Evolutionary conservation across 768 basidiomycete genomes (phyloP).

Genomic region (Zangia roseola): DNA sequence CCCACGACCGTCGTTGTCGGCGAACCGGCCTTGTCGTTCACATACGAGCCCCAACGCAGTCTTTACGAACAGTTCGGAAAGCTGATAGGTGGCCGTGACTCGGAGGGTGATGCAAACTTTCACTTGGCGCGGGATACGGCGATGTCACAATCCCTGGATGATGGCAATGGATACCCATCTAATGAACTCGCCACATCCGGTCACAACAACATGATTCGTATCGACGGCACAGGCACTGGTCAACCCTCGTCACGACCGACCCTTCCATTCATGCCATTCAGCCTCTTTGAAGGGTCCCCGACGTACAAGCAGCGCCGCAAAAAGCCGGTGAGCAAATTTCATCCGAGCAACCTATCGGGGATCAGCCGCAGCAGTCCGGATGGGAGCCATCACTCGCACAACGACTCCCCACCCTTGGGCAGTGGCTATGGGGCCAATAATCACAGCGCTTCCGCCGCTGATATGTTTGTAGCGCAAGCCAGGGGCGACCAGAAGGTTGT

Average conservation of each 20-base stretch:
- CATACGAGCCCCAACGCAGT: slow-evolving; percentile 80
- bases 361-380: slow-evolving; percentile 25
- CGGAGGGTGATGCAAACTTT: slow-evolving; percentile 35
- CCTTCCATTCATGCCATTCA: slow-evolving; percentile 58
- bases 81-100: slow-evolving; percentile 33
- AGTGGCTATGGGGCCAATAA: slow-evolving; percentile 32
- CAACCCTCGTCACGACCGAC: slow-evolving; percentile 16
- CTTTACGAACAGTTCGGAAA: slow-evolving; percentile 87
- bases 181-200: slow-evolving; percentile 4
- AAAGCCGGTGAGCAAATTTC: slow-evolving; percentile 50
- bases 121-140: slow-evolving; percentile 30
- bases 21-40: slow-evolving; percentile 87
- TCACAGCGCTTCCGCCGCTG: slow-evolving; percentile 51
- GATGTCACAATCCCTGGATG: slow-evolving; percentile 6
- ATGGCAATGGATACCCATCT: slow-evolving; percentile 16
- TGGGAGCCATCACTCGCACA: slow-evolving; percentile 19
- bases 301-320: slow-evolving; percentile 88
- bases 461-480: slow-evolving; percentile 65
- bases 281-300: slow-evolving; percentile 82
- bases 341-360: slow-evolving; percentile 26
- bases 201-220: slow-evolving; percentile 21
- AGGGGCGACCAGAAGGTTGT: slow-evolving; percentile 46
- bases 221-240: slow-evolving; percentile 26
- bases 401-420: slow-evolving; percentile 12
- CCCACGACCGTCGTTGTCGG: slow-evolving; percentile 74